These are phyloP conservation scores for Leptomonas pyrrhocoris DNA, from an alignment of 208 protist genomes.

Conservation along the genomic window DNA sequence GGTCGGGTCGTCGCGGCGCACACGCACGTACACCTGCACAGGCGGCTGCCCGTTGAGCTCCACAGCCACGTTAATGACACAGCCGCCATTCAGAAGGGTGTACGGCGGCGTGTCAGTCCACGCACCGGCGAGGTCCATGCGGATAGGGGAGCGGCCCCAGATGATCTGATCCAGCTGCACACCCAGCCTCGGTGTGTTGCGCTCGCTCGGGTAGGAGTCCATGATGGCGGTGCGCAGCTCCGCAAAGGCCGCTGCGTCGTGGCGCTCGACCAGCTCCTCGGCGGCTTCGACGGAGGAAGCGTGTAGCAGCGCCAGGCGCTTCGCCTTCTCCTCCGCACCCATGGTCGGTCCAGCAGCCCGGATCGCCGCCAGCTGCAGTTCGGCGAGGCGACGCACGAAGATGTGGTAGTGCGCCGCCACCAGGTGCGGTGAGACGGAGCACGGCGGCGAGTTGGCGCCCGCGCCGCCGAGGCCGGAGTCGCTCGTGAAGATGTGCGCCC, in stretches of 20 bases:
- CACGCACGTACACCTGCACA: constrained; percentile 51
- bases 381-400: constrained; percentile 32
- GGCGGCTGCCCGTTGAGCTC: constrained; percentile 58
- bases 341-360: background rate
- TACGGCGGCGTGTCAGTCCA: constrained; percentile 79
- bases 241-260: constrained; percentile 31
- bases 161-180: constrained; percentile 54
- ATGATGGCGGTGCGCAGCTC: constrained; percentile 26
- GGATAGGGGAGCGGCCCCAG: constrained; percentile 49
- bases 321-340: background rate
- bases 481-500: constrained; percentile 2
- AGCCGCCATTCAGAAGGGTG: constrained; percentile 50
- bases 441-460: background rate
- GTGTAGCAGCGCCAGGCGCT: constrained; percentile 17
- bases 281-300: constrained; percentile 6
- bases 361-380: constrained; percentile 25
- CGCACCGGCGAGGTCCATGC: constrained; percentile 62
- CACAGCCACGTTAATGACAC: constrained; percentile 67
- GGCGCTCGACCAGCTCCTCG: constrained; percentile 5
- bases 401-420: constrained; percentile 32
- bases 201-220: constrained; percentile 23
- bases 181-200: constrained; percentile 23
- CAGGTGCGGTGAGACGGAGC: constrained; percentile 22
- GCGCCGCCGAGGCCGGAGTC: background rate
- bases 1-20: constrained; percentile 21